Evolutionary conservation across 2,329 filamentous ascomycete species (phyloP).

Genomic region (Basipetospora sp.): DNA sequence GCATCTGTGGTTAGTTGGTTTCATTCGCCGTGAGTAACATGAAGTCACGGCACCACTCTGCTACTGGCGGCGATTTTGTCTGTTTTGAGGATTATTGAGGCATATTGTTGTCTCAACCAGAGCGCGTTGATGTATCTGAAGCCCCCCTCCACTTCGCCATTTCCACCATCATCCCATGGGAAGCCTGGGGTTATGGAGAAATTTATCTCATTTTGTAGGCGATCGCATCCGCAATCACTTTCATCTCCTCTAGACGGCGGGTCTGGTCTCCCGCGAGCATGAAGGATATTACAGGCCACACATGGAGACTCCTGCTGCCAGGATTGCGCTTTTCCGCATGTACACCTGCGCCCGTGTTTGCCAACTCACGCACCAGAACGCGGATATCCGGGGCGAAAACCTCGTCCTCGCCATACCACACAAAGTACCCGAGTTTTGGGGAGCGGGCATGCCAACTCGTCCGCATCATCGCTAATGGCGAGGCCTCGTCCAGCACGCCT

Average conservation of each 20-base stretch:
- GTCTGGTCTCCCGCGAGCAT: slow-evolving; percentile 32
- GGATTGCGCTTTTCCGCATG: slow-evolving; percentile 5
- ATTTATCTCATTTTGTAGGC: slow-evolving; percentile 2
- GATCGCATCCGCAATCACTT: slow-evolving; percentile 23
- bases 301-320: slow-evolving; percentile 50
- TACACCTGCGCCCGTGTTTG: slow-evolving; percentile 16
- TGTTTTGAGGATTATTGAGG: no score
- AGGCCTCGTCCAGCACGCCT: slow-evolving; percentile 13
- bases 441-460: slow-evolving; percentile 51
- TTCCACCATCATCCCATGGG: no score
- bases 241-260: slow-evolving; percentile 37
- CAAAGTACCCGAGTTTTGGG: slow-evolving; percentile 51
- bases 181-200: no score
- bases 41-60: no score
- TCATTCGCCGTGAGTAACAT: no score
- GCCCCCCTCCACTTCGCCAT: no score
- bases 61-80: no score
- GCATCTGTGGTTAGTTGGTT: no score
- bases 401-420: slow-evolving; percentile 64
- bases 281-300: slow-evolving; percentile 63
- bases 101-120: no score
- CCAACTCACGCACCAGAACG: slow-evolving; percentile 40
- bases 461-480: slow-evolving; percentile 24
- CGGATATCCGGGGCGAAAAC: slow-evolving; percentile 59
- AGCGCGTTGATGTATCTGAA: no score